These are phyloP conservation scores for Starmerella floricola DNA, from an alignment of 805 yeast genomes.

Conservation along the genomic window DNA sequence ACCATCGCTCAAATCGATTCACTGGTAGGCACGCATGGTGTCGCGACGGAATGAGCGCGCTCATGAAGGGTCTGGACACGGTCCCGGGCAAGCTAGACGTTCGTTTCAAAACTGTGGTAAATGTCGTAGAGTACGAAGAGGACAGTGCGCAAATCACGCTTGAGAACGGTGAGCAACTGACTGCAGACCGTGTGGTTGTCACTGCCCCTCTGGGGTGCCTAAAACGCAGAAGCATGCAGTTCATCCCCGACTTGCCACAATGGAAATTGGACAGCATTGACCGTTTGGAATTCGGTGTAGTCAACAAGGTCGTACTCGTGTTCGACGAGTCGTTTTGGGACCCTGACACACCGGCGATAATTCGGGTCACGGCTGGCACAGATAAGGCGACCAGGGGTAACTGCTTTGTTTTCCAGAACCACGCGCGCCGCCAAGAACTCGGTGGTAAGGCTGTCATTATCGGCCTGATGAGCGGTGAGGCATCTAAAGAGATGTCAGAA, in stretches of 20 bases:
- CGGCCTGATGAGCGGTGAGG: constrained; percentile 31
- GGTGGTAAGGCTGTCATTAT: constrained; percentile 29
- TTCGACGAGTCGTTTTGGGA: constrained; percentile 34
- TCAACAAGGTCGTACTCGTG: constrained; percentile 32
- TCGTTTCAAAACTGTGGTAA: constrained; percentile 31
- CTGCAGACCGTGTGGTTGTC: constrained; percentile 31
- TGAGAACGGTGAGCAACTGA: constrained; percentile 33
- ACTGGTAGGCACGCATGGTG: constrained; percentile 32
- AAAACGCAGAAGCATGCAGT: constrained; percentile 30
- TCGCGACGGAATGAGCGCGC: constrained; percentile 29
- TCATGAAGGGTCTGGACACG: constrained; percentile 31
- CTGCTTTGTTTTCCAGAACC: constrained; percentile 32
- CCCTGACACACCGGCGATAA: constrained; percentile 25
- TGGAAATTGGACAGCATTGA: constrained; percentile 33
- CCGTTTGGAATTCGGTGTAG: constrained; percentile 32
- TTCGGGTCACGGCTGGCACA: constrained; percentile 24
- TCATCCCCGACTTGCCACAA: constrained; percentile 34
- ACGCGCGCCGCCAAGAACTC: constrained; percentile 27
- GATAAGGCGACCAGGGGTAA: constrained; percentile 26
- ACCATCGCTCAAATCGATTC: constrained; percentile 32
- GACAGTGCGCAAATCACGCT: constrained; percentile 28
- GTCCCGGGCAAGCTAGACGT: constrained; percentile 32
- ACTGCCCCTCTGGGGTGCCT: constrained; percentile 35
- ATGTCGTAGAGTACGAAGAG: constrained; percentile 30
- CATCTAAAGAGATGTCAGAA: constrained; percentile 28